These are phyloP conservation scores for Sporothrix brasiliensis DNA, from an alignment of 2,329 filamentous ascomycete species.

Conservation along the genomic window DNA sequence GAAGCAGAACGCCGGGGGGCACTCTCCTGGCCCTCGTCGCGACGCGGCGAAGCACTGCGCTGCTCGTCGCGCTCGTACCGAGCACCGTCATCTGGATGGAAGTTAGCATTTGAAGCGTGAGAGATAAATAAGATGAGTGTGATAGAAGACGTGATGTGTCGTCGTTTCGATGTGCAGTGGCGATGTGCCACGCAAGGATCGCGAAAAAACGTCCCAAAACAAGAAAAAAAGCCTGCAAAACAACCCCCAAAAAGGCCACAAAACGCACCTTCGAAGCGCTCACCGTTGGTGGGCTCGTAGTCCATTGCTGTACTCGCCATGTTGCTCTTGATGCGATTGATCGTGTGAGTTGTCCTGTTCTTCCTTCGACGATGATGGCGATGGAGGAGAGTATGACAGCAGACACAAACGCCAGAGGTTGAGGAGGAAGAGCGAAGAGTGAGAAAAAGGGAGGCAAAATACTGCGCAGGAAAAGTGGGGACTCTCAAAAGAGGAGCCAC, in stretches of 20 bases:
- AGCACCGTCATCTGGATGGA: constrained; percentile 59
- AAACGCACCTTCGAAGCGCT: constrained; percentile 65
- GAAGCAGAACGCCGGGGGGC: constrained; percentile 64
- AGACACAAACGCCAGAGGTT: not conserved
- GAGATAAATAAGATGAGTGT: not conserved
- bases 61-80: constrained; percentile 66
- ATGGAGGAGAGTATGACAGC: constrained; percentile 23
- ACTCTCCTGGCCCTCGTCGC: constrained; percentile 62
- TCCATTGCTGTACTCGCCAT: constrained; percentile 71
- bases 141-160: constrained; percentile 17
- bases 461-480: constrained; percentile 27
- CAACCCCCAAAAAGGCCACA: constrained; percentile 2
- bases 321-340: constrained; percentile 20
- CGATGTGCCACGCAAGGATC: not conserved
- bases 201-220: constrained; percentile 2
- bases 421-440: constrained; percentile 24
- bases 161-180: not conserved
- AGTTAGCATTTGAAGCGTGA: constrained; percentile 32
- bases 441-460: constrained; percentile 32
- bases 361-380: constrained; percentile 27
- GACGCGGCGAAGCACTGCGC: constrained; percentile 67
- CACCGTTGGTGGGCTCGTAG: constrained; percentile 68
- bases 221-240: constrained; percentile 28
- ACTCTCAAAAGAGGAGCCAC: constrained; percentile 27
- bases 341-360: constrained; percentile 3